Base-by-base conservation (phyloP, 176 grass and related monocot genomes). In the Thalia dealbata region DNA sequence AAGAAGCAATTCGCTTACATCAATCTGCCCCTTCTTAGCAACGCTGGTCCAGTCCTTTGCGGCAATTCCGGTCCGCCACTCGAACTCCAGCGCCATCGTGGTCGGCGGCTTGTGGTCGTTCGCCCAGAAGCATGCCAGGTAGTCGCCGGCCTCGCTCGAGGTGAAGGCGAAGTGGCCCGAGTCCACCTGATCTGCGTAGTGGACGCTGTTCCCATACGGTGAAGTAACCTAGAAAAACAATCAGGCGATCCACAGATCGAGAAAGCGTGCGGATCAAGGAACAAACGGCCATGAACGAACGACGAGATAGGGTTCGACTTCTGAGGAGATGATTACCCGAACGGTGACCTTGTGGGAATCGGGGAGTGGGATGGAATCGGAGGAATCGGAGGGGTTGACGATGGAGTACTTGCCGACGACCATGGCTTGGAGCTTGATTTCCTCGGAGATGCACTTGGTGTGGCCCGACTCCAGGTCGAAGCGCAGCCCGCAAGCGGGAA, bases 361-460 rank as follows among this genome's bases (percentile, higher is more conserved):
- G 12, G 90, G 90, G 52, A 93, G 85, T 66, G 84, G 83, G 52
- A 78, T 38, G 61, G 91, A 89, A 61, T 87, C 87, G 83, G 42
- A 44, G 3, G n/a, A n/a, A n/a, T 48, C 45, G 45, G 75, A 82
- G 81, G 87, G 85, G 6, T 81, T 79, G 61, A 86, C 78, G 44
- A 99, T 21, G 54, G 79, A 74, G 87, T 99, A 91, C 83, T 99
- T 99, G 19, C 90, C 95, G 43, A 99, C 90, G 78, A 79, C 67
- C 90, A 99, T 91, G 77, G 95, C 64, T 51, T 82, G 71, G 76
- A 88, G 63, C 87, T 99, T 99, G 84, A 99, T 86, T 75, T 99
- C 95, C 58, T 99, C 90, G 67, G 90, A 86, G 81, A 99, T 76
- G 90, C 95, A 99, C 83, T 93, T 99, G 81, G 91, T 92, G 83